These are phyloP conservation scores for Tolypocladium sp. DNA, from an alignment of 2,329 filamentous ascomycete genomes.

Conservation along the genomic window DNA sequence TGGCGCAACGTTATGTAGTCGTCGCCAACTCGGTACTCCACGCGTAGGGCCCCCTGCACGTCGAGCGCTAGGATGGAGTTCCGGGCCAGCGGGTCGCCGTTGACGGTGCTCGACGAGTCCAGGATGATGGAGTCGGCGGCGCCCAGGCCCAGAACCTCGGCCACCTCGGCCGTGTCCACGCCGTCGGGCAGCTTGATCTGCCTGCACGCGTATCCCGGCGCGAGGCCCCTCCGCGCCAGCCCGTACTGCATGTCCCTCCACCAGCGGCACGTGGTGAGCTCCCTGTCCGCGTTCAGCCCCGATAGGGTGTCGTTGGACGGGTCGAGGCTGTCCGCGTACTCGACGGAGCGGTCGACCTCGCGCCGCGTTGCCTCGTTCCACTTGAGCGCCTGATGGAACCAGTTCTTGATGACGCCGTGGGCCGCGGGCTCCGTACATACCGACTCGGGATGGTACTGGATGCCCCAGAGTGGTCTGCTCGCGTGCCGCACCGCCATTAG, in stretches of 20 bases:
- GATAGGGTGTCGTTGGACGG: conserved; percentile 5
- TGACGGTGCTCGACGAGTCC: conserved; percentile 49
- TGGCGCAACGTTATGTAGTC: conserved; percentile 20
- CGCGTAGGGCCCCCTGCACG: conserved; percentile 42
- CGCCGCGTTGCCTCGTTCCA: conserved; percentile 42
- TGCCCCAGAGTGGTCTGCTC: conserved; percentile 67
- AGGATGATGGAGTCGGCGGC: conserved; percentile 43
- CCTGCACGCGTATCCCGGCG: conserved; percentile 27
- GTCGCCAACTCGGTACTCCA: conserved; percentile 50
- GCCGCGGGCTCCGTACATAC: conserved; percentile 68
- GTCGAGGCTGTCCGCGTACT: conserved; percentile 12
- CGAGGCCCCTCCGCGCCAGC: conserved; percentile 18
- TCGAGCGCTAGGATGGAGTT: conserved; percentile 69
- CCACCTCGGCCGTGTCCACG: conserved; percentile 43
- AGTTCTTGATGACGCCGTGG: conserved; percentile 58
- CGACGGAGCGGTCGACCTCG: conserved; percentile 1
- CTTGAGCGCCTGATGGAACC: conserved; percentile 57
- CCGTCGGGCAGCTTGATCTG: conserved; percentile 34
- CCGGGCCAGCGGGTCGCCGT: conserved; percentile 32
- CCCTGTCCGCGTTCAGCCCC: conserved; percentile 9
- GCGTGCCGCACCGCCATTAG: conserved; percentile 71
- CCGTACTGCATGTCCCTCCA: conserved; percentile 12
- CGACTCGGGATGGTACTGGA: conserved; percentile 89
- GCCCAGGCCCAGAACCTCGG: conserved; percentile 36
- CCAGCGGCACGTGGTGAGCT: conserved; percentile 11